Base-by-base conservation (phyloP, 2,329 filamentous ascomycete genomes). In the Fusarium anthophilum region DNA sequence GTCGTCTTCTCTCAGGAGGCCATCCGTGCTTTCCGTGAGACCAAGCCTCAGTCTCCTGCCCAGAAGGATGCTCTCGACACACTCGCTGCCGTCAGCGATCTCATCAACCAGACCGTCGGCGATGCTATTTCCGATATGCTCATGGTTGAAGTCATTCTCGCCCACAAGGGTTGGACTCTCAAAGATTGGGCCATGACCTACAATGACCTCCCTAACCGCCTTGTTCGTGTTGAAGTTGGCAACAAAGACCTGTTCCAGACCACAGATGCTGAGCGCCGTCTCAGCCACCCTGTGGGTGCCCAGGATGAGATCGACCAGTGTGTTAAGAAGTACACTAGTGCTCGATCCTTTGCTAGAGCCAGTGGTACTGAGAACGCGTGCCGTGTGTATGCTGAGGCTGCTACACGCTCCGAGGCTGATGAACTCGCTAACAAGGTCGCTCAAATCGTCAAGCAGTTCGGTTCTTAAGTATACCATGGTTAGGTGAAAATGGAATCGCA, bases 51-150 rank as follows among this genome's bases (percentile, higher is more conserved):
- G 82, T 97, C 94, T 1, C 96, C 96, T 2, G 96, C 94, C 12
- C 95, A 98, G 83, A 93, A 96, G 81, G 93, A 94, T 77, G 94
- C 96, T 5, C 89, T 98, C 20, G 93, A 97, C 63, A 95, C 92
- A 14, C 91, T 99, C 2, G 88, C 90, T 60, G 95, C 94, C 17
- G 89, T 97, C 61, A 92, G 92, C 57, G 94, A 98, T 77, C 89
- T 99, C 73, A 97, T 99, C 87, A 99, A 99, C 87, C 96, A 99
- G 86, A 96, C 96, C 2, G 96, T 98, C 53, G 96, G 96, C 60
- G 96, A 99, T 81, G 96, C 96, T 53, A 89, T 99, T 65, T 98
- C 95, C 2, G 96, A 99, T 84, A 93, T 98, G 89, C 90, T 99
- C 51, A 91, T 99, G 79, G 95, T 98, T 44, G 96, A 99, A 84